A percentile compares a stretch with the other conserved stretches of the same genome.
Conservation (phyloP, 176 grass and related monocot genomes). For the Alopecurus myosuroides region DNA sequence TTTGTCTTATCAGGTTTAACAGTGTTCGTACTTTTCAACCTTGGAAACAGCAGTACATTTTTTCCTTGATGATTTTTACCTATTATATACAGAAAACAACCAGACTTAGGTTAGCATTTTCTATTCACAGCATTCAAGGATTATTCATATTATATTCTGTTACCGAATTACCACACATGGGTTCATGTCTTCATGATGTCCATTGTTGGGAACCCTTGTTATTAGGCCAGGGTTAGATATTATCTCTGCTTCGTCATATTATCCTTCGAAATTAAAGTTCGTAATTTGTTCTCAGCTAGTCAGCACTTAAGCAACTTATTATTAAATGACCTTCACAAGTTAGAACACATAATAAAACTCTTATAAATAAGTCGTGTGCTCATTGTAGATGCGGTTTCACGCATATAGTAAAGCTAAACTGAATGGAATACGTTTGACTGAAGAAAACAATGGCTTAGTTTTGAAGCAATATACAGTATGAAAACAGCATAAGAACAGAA, state of each 20-base stretch:
- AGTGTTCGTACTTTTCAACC: not conserved
- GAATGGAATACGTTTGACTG: not conserved
- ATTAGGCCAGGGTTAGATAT: not conserved
- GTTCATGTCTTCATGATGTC: not conserved
- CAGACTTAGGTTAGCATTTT: not conserved
- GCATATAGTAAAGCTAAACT: not conserved
- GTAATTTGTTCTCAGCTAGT: not conserved
- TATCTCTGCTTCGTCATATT: not conserved
- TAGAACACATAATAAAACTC: not conserved
- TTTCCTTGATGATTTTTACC: not conserved
- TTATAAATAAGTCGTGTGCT: not conserved
- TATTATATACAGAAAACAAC: not conserved
- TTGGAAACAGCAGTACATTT: not conserved
- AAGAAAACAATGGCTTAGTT: not conserved
- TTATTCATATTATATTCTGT: not conserved
- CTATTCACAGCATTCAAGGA: not conserved
- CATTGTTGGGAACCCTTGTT: not conserved
- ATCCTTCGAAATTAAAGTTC: not conserved
- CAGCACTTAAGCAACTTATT: not conserved
- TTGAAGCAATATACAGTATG: not conserved
- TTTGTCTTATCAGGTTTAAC: not conserved
- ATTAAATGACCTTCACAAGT: not conserved
- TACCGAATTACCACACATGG: not conserved
- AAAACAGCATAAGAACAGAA: not conserved
- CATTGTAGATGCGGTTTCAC: not conserved